Conservation (phyloP, 371 early-diverging fungal species). For the Circinella umbellata region DNA sequence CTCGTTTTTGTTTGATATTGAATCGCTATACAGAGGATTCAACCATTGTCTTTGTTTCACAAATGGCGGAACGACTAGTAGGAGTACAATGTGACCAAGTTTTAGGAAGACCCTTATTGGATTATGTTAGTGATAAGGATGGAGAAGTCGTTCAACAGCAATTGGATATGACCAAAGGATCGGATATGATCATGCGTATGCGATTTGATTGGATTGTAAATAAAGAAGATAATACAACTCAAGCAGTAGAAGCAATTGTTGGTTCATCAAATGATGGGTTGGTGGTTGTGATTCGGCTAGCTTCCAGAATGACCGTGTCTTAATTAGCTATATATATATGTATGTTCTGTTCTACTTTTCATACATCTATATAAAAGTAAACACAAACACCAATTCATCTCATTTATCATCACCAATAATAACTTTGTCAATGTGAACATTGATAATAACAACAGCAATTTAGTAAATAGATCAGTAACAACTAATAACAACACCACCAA, state of each 20-base stretch:
- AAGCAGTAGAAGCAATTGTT: slow-evolving; percentile 37
- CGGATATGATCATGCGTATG: slow-evolving; percentile 35
- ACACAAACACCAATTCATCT: no score
- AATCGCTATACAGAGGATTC: slow-evolving; percentile 40
- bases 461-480: no score
- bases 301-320: slow-evolving; percentile 16
- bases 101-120: slow-evolving; percentile 31
- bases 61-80: slow-evolving; percentile 28
- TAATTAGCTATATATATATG: not conserved
- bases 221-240: slow-evolving; percentile 13
- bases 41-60: slow-evolving; percentile 34
- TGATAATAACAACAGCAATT: no score
- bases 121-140: slow-evolving; percentile 35
- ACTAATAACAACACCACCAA: no score
- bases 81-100: slow-evolving; percentile 22
- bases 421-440: no score
- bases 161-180: slow-evolving; percentile 32
- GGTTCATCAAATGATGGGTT: slow-evolving; percentile 55
- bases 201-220: slow-evolving; percentile 47
- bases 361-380: no score
- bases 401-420: no score
- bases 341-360: no score
- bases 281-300: slow-evolving; percentile 37
- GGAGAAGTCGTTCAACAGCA: slow-evolving; percentile 23
- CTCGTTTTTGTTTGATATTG: slow-evolving; percentile 42